Percentiles rank a stretch among this genome's conserved stretches.
Evolutionary conservation across 306 rosid genomes (phyloP).

Genomic region (Sesbania bispinosa): DNA sequence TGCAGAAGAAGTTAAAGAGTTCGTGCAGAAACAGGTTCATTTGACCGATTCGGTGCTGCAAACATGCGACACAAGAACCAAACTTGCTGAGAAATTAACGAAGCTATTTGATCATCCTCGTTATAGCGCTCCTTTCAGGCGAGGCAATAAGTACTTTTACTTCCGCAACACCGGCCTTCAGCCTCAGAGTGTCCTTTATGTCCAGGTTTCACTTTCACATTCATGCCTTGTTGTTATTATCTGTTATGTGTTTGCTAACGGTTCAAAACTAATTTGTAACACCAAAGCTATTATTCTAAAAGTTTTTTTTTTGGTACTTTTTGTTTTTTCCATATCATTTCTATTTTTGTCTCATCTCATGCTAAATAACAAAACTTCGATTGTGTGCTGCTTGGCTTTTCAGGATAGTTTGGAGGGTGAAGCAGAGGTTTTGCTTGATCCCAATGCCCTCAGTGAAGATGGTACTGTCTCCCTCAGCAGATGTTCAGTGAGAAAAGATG

Average conservation of each 20-base stretch:
- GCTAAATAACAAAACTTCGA: too few species aligned
- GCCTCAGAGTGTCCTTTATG: constrained; percentile 65
- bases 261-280: too few species aligned
- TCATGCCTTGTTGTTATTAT: not conserved
- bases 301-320: too few species aligned
- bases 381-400: too few species aligned
- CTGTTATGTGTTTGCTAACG: too few species aligned
- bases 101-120: constrained; percentile 87
- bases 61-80: constrained; percentile 48
- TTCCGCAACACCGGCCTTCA: constrained; percentile 90
- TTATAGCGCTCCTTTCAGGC: constrained; percentile 57
- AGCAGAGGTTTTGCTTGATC: constrained; percentile 73
- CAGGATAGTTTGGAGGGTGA: constrained; percentile 66
- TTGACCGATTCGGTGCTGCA: constrained; percentile 66
- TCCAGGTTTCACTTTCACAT: constrained; percentile 52
- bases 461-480: constrained; percentile 68
- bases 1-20: constrained; percentile 74
- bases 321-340: too few species aligned
- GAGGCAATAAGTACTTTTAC: constrained; percentile 64
- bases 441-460: constrained; percentile 73
- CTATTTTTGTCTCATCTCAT: too few species aligned
- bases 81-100: constrained; percentile 57
- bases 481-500: constrained; percentile 63
- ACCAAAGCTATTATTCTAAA: too few species aligned
- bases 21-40: constrained; percentile 64